Base-by-base conservation (phyloP, 371 early-diverging fungal genomes). In the Fennellomyces sp. region DNA sequence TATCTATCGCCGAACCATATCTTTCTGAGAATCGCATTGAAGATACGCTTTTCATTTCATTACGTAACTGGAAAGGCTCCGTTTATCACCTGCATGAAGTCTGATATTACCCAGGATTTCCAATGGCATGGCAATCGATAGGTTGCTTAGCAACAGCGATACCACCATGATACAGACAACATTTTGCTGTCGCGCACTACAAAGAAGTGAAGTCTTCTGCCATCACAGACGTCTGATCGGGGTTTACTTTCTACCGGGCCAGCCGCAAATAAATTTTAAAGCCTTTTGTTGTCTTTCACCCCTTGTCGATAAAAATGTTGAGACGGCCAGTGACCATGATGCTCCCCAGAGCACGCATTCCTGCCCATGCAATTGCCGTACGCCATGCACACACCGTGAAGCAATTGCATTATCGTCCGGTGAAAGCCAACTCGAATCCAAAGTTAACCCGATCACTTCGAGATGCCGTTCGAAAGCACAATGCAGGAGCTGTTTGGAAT, bases 401-500 rank as follows among this genome's bases (percentile, higher is more conserved):
- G 3, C 5, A n/a, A 23, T 28, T 38, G 23, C 39, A 35, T 13
- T 28, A 33, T 27, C 35, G 39, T 8, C 55, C 55, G 6, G 45
- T 29, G 39, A 51, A 30, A 52, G 41, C 28, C 5, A 17, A 25
- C 7, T 12, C 27, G 12, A 26, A 33, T 33, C 21, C 54, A 47
- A 54, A 54, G 25, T n/a, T 35, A 17, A 54, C 55, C n/a, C 55
- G 55, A 54, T 54, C 55, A 13, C 55, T 81, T 19, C 48, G 78
- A 6, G 35, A 65, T n/a, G 71, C 76, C 3, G 65, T 78, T 12
- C 70, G 67, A 26, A 58, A 55, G 23, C 35, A 60, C 5, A 69
- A 65, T 39, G 67, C 69, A 52, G 55, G 66, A 7, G 71, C 74
- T 21, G 71, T 72, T 13, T 81, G 78, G 78, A 72, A 70, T 49